Evolutionary conservation across 345 rosid genomes (phyloP).

Genomic region (Pistacia atlantica): DNA sequence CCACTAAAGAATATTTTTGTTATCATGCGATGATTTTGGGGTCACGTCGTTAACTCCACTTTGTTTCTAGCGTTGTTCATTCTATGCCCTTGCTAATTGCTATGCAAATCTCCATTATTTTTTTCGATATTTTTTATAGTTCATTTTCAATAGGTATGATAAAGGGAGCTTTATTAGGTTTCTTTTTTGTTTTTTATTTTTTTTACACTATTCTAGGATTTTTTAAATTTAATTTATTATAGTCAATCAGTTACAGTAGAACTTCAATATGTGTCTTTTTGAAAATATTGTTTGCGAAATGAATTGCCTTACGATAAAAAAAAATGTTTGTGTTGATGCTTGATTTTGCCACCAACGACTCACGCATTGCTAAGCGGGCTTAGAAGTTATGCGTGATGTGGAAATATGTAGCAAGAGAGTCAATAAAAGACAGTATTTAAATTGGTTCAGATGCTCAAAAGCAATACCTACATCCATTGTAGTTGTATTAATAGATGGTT

Average conservation of each 20-base stretch:
- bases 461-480: no score
- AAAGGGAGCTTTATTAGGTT: background rate
- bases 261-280: background rate
- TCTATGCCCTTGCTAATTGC: background rate
- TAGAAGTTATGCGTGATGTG: no score
- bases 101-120: constrained; percentile 14
- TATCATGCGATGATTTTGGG: constrained; percentile 4
- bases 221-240: background rate
- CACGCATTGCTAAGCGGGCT: no score
- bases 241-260: background rate
- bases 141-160: background rate
- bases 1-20: constrained; percentile 5
- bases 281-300: background rate
- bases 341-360: no score
- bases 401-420: no score
- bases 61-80: constrained; percentile 11
- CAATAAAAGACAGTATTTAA: no score
- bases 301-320: background rate
- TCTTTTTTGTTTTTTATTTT: background rate
- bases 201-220: background rate
- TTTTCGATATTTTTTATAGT: constrained; percentile 3
- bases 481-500: no score
- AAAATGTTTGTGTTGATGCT: no score
- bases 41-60: background rate
- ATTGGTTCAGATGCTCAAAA: no score